phyloP scores from a whole-genome alignment of 257 asterid genomes.

The Plantago ovata region DNA sequence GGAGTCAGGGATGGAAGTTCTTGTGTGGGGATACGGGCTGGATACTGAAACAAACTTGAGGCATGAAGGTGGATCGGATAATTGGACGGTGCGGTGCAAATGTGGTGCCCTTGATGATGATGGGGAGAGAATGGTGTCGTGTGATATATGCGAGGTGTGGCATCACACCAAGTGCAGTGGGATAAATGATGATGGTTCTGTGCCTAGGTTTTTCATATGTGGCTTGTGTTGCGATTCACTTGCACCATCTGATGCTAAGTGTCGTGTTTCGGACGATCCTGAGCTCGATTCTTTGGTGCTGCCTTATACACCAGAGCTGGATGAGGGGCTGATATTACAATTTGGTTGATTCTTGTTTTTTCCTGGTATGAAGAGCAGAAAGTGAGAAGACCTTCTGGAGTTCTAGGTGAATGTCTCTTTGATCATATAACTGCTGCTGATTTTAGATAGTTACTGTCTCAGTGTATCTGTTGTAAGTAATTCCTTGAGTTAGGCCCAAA shows the following conservation, averaged over 20 bases:
- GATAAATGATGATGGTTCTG: slow-evolving; percentile 57
- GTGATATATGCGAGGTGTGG: slow-evolving; percentile 88
- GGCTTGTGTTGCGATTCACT: slow-evolving; percentile 57
- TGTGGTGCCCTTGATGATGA: slow-evolving; percentile 92
- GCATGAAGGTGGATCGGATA: slow-evolving; percentile 65
- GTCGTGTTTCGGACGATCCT: slow-evolving; percentile 14
- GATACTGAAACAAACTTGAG: slow-evolving; percentile 47
- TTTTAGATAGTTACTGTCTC: no score
- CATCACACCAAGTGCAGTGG: slow-evolving; percentile 89
- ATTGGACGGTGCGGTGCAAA: slow-evolving; percentile 73
- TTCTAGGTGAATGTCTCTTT: no score
- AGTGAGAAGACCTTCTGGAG: no score
- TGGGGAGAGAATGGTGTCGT: slow-evolving; percentile 91
- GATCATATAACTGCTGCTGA: no score
- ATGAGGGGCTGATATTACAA: slow-evolving; percentile 14
- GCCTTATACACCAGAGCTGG: slow-evolving; percentile 22
- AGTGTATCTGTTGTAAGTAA: no score
- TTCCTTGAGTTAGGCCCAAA: no score
- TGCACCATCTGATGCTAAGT: slow-evolving; percentile 36
- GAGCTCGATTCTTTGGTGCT: slow-evolving; percentile 17
- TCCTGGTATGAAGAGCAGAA: neutral
- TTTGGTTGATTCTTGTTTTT: neutral
- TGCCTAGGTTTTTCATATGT: slow-evolving; percentile 73
- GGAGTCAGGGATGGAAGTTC: slow-evolving; percentile 63
- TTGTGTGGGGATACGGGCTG: slow-evolving; percentile 46